Evolutionary conservation across 2,329 filamentous ascomycete genomes (phyloP), one percentile per base, ranked within the genome.

Genomic region (Diplodia sapinea): DNA sequence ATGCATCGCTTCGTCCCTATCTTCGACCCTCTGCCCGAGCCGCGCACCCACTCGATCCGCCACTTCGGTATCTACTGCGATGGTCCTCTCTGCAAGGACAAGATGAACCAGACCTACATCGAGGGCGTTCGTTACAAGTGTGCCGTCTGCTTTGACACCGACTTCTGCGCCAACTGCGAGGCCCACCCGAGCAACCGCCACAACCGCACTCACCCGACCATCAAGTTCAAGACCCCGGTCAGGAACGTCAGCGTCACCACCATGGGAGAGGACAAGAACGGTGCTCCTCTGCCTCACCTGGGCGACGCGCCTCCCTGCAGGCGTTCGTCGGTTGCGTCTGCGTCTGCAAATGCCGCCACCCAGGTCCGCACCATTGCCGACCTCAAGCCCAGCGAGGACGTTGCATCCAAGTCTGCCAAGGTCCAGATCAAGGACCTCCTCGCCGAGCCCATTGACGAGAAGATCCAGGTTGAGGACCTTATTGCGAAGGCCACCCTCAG

Each of bases 161-260:
- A 99, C 80, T 97, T 97, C 83, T 99, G 95, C 78, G 92, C 91
- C 76, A 91, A 87, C 76, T 99, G 95, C 81, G 96, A 99, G 82
- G 93, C 94, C 59, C 89, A 89, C 74, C 95, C 95, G 8, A 84
- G 84, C 71, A 94, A 96, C 79, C 83, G 82, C 26, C 95, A 99
- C 83, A 97, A 98, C 84, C 89, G 89, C 79, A 96, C 94, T n/a
- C 95, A 99, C 74, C 95, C 95, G 33, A 83, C 99, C 73, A 93
- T 99, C 83, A 97, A 97, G 83, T 93, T 99, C 84, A 96, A 93
- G 86, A 96, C 92, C 2, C 91, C 94, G 11, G 90, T 99, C 59
- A 91, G 92, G 72, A 90, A 92, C 72, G 92, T 97, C 43, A 94
- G 88, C 70, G 91, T 99, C 64, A 94, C 89, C 61, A 98, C 94